phyloP scores from a whole-genome alignment of 2,329 filamentous ascomycete species.

The Didymella sp. region DNA sequence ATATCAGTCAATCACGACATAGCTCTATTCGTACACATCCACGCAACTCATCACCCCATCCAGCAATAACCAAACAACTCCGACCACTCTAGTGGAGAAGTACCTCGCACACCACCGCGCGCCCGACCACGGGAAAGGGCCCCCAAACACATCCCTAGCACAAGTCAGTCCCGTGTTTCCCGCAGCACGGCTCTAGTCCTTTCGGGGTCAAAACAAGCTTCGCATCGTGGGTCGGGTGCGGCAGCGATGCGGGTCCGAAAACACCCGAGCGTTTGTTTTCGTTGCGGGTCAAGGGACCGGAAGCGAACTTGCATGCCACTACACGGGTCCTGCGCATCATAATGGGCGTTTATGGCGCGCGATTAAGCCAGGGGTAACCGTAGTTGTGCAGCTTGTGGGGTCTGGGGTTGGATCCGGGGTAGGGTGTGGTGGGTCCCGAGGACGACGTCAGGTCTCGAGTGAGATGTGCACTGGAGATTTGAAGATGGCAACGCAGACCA shows the following conservation, averaged over 20 bases:
- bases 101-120: too few relatives aligned
- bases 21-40: too few relatives aligned
- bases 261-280: constrained; percentile 7
- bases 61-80: too few relatives aligned
- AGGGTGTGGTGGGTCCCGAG: constrained; percentile 13
- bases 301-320: neutral
- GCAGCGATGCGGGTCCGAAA: constrained; percentile 12
- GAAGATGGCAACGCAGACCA: neutral
- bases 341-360: constrained; percentile 2
- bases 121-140: too few relatives aligned
- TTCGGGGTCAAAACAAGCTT: constrained; percentile 16
- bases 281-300: constrained; percentile 11
- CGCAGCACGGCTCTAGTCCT: neutral
- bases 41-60: too few relatives aligned
- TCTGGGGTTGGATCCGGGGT: constrained; percentile 10
- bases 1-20: too few relatives aligned
- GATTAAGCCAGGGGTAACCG: constrained; percentile 18
- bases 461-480: neutral
- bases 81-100: too few relatives aligned
- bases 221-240: constrained; percentile 7
- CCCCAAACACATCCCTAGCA: neutral
- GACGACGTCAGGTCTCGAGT: constrained; percentile 8
- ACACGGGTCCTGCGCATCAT: constrained; percentile 1
- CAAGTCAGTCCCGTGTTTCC: neutral
- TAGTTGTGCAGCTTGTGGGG: constrained; percentile 9